phyloP scores from a whole-genome alignment of 306 rosid genomes.

The Castanea mollissima region DNA sequence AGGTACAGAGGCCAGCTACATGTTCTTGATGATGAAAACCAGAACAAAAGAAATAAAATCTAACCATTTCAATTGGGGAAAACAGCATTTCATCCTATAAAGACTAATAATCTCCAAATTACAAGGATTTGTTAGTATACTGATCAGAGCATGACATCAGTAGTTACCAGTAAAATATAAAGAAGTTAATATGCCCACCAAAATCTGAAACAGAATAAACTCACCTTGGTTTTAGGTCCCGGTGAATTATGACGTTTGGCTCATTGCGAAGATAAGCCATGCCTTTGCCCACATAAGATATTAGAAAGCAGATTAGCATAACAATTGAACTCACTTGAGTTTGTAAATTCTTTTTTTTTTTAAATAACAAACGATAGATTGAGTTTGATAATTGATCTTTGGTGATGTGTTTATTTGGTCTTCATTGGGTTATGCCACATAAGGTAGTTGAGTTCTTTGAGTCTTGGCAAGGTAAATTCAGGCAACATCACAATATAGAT shows the following conservation, averaged over 20 bases:
- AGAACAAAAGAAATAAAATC: not conserved
- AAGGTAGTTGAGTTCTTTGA: no score
- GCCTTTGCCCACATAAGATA: conserved; percentile 56
- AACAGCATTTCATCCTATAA: not conserved
- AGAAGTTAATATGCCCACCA: conserved; percentile 18
- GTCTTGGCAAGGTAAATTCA: no score
- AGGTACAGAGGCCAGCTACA: conserved; percentile 15
- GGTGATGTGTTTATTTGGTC: not conserved
- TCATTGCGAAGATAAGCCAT: conserved; percentile 95
- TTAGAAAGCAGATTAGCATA: conserved; percentile 32
- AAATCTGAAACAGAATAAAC: conserved; percentile 28
- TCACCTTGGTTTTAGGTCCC: conserved; percentile 91
- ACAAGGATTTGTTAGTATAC: not conserved
- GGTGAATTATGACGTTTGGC: conserved; percentile 83
- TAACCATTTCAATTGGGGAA: not conserved
- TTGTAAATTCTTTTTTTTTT: conserved; percentile 5
- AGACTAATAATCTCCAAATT: not conserved
- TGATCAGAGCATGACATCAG: not conserved
- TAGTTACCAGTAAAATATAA: not conserved
- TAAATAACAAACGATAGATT: not conserved
- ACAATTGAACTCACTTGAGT: conserved; percentile 17
- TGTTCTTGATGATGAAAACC: conserved; percentile 16
- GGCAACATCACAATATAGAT: no score
- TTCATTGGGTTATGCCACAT: no score
- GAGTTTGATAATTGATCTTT: not conserved